phyloP scores from a whole-genome alignment of 2,329 filamentous ascomycete species.

The Myriangium duriaei region DNA sequence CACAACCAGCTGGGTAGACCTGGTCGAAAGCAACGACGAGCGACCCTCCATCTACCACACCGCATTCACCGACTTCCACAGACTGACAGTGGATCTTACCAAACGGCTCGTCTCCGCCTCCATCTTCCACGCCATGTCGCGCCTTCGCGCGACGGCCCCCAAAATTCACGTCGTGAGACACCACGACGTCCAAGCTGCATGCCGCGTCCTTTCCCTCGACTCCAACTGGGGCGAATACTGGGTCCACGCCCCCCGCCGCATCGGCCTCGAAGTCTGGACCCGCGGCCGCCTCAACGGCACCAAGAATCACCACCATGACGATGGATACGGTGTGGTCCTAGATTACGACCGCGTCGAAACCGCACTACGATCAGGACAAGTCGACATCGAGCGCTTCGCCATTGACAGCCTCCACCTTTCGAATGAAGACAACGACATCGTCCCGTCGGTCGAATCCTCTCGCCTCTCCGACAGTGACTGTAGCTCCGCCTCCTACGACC shows the following conservation, averaged over 20 bases:
- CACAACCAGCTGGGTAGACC: conserved; percentile 54
- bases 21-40: conserved; percentile 36
- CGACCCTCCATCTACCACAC: conserved; percentile 61
- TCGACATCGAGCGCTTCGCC: not conserved
- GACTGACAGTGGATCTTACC: conserved; percentile 54
- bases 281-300: not conserved
- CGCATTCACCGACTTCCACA: conserved; percentile 63
- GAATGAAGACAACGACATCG: not conserved
- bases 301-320: not conserved
- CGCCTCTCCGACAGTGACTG: conserved; percentile 19
- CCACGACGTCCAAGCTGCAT: conserved; percentile 41
- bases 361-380: conserved; percentile 19
- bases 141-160: conserved; percentile 42
- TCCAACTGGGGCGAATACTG: conserved; percentile 37
- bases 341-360: conserved; percentile 32
- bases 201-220: conserved; percentile 42
- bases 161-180: conserved; percentile 17
- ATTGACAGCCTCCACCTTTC: not conserved
- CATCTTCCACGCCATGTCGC: conserved; percentile 57
- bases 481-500: conserved; percentile 30
- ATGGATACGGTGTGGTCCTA: conserved; percentile 12
- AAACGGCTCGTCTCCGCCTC: conserved; percentile 56
- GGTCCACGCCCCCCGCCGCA: conserved; percentile 39
- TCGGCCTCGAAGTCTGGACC: conserved; percentile 37
- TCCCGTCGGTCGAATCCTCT: too few relatives aligned